Conservation (phyloP, 805 yeast species). For the Crinitomyces ghanaensis region DNA sequence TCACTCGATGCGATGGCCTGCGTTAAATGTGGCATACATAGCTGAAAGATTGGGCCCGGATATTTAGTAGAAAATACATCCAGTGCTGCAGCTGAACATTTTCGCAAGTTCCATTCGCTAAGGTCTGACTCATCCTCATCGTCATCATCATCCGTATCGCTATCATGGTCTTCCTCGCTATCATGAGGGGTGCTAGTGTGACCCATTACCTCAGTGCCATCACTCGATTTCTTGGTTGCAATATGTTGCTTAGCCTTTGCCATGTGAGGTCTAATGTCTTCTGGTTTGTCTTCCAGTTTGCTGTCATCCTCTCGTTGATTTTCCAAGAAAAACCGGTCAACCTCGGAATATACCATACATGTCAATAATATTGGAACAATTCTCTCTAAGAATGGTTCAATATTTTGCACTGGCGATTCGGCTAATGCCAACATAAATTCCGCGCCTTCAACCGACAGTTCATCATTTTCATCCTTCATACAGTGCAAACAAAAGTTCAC, state of each 20-base stretch:
- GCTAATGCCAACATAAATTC: constrained; percentile 76
- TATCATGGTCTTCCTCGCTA: constrained; percentile 38
- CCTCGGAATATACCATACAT: constrained; percentile 82
- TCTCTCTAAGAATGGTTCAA: constrained; percentile 45
- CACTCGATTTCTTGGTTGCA: constrained; percentile 1
- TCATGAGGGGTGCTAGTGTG: constrained; percentile 16
- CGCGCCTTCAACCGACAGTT: constrained; percentile 83
- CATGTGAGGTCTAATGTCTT: constrained; percentile 76
- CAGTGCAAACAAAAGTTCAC: constrained; percentile 74
- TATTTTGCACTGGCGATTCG: constrained; percentile 40
- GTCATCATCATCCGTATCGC: constrained; percentile 59
- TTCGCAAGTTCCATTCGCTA: constrained; percentile 81
- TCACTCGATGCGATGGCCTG: constrained; percentile 53
- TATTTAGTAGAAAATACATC: constrained; percentile 63
- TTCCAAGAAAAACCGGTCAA: constrained; percentile 56
- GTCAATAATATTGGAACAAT: constrained; percentile 69
- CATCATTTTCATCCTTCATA: constrained; percentile 53
- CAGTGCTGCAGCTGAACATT: constrained; percentile 88
- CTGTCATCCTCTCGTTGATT: constrained; percentile 67
- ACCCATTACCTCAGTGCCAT: constrained; percentile 3
- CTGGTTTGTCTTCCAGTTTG: constrained; percentile 65
- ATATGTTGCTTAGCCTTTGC: constrained; percentile 46
- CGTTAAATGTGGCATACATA: constrained; percentile 65
- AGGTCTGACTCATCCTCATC: constrained; percentile 58
- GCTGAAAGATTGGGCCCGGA: constrained; percentile 55